Conservation (phyloP, 2,329 filamentous ascomycete genomes). For the Metarhizium sp. region DNA sequence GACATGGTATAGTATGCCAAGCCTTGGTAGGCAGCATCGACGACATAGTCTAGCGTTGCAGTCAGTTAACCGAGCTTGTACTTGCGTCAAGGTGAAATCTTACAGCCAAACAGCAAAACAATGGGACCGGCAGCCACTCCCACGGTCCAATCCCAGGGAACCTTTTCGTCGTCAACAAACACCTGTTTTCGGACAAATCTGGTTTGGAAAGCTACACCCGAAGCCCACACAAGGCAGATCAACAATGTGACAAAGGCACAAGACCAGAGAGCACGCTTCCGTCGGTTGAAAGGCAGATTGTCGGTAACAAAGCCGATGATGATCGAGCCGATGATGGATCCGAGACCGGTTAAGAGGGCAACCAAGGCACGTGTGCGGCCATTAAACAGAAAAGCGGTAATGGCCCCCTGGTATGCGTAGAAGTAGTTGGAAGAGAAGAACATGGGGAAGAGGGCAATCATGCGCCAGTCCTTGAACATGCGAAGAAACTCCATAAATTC, state of each 20-base stretch:
- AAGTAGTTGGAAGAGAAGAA: slow-evolving; percentile 80
- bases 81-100: not conserved
- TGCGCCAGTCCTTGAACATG: slow-evolving; percentile 23
- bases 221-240: slow-evolving; percentile 60
- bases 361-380: slow-evolving; percentile 67
- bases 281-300: slow-evolving; percentile 41
- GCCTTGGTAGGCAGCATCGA: slow-evolving; percentile 32
- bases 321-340: slow-evolving; percentile 62
- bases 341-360: slow-evolving; percentile 59
- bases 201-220: slow-evolving; percentile 60
- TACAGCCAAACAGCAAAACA: slow-evolving; percentile 14
- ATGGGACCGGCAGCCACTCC: slow-evolving; percentile 15
- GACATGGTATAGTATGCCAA: slow-evolving; percentile 66
- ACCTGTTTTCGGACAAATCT: slow-evolving; percentile 26
- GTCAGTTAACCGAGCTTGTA: slow-evolving; percentile 3
- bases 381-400: slow-evolving; percentile 64
- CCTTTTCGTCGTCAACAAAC: slow-evolving; percentile 7
- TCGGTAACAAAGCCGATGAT: slow-evolving; percentile 58
- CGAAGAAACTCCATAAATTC: slow-evolving; percentile 9
- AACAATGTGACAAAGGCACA: slow-evolving; percentile 48
- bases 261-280: slow-evolving; percentile 49
- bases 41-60: slow-evolving; percentile 14
- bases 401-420: slow-evolving; percentile 68
- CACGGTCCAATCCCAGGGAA: slow-evolving; percentile 18
- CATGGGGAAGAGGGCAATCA: slow-evolving; percentile 68